Evolutionary conservation across 1,284 basidiomycete species (phyloP).

Genomic region (Marasmius tenuissimus): DNA sequence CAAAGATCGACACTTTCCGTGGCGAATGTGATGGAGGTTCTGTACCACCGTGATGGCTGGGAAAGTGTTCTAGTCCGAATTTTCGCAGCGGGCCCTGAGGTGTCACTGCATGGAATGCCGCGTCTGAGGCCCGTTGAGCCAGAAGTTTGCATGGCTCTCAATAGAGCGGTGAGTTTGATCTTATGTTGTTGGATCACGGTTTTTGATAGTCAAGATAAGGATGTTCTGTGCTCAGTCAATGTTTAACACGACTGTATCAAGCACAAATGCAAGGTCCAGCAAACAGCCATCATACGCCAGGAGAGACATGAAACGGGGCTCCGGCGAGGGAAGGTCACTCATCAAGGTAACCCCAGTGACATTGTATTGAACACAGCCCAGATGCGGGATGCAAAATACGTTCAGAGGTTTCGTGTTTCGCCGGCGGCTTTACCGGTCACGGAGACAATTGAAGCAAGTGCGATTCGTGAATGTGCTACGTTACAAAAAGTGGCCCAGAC

Average conservation of each 20-base stretch:
- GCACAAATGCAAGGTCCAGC: neutral
- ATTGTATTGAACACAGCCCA: constrained; percentile 5
- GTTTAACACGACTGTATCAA: constrained; percentile 3
- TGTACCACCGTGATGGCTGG: neutral
- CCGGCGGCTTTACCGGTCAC: neutral
- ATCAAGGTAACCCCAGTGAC: neutral
- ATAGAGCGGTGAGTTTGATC: too few species aligned
- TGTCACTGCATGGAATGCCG: constrained; percentile 2
- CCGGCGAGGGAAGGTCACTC: neutral
- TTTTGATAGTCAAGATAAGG: too few species aligned
- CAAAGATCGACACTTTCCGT: too few species aligned
- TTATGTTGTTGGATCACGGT: too few species aligned
- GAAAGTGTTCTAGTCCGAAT: neutral
- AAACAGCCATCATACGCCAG: neutral
- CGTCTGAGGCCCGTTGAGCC: too few species aligned
- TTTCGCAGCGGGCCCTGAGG: neutral
- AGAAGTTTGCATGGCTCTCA: too few species aligned
- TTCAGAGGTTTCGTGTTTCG: neutral
- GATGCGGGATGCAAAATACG: constrained; percentile 7
- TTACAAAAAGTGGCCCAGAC: neutral
- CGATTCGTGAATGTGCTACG: neutral
- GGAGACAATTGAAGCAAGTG: neutral
- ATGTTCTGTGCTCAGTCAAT: constrained; percentile 5
- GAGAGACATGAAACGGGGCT: neutral
- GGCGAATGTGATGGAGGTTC: neutral